These are phyloP conservation scores for Cyclospora cayetanensis DNA, from an alignment of 169 alveolate species.

Conservation along the genomic window DNA sequence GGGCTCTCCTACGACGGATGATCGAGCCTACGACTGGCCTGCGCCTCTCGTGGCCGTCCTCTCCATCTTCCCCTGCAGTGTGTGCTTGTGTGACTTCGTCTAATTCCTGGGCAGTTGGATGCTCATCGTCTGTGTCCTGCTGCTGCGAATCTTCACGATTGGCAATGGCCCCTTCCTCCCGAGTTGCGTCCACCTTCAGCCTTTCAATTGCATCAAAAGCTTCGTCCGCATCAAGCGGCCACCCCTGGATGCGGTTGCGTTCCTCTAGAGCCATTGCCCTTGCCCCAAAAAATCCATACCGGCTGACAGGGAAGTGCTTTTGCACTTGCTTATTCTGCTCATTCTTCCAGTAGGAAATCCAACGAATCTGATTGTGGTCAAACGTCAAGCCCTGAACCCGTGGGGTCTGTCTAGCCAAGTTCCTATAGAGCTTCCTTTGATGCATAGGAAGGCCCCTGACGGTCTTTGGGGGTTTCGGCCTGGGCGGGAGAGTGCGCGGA, in stretches of 20 bases:
- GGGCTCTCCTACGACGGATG: neutral
- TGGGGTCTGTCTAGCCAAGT: conserved; percentile 76
- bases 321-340: conserved; percentile 80
- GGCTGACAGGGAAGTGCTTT: conserved; percentile 81
- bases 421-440: conserved; percentile 77
- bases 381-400: conserved; percentile 81
- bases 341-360: conserved; percentile 84
- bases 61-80: neutral
- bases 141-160: neutral
- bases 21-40: neutral
- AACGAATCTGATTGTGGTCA: conserved; percentile 82
- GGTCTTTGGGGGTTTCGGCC: conserved; percentile 33
- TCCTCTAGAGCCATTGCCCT: conserved; percentile 79
- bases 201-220: conserved; percentile 58
- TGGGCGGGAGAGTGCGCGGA: too few relatives aligned
- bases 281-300: conserved; percentile 79
- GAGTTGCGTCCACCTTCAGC: conserved; percentile 18
- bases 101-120: neutral
- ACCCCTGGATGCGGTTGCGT: conserved; percentile 65
- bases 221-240: conserved; percentile 69
- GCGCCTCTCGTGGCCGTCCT: neutral
- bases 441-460: conserved; percentile 79
- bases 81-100: neutral
- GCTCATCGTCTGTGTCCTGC: neutral
- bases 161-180: neutral